These are phyloP conservation scores for Lolium multiflorum DNA, from an alignment of 176 grass and related monocot genomes.

Conservation along the genomic window DNA sequence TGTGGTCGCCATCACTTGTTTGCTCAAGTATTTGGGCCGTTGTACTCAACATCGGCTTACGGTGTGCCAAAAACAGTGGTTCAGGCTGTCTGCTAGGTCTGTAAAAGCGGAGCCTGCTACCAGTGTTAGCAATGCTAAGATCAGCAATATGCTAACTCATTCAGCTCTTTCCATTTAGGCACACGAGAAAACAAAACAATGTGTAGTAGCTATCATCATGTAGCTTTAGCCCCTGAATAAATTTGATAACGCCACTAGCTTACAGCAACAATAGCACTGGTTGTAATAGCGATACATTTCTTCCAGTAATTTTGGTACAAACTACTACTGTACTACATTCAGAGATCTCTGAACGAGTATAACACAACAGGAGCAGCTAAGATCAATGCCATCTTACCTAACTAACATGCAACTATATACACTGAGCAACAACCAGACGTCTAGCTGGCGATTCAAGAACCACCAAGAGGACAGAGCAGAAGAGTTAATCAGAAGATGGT, in stretches of 20 bases:
- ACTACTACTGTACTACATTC: background rate
- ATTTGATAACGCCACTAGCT: constrained; percentile 20
- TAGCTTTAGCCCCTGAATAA: constrained; percentile 5
- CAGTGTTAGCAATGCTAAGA: background rate
- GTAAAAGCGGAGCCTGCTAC: too few species aligned
- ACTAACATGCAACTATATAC: constrained; percentile 29
- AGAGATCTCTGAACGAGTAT: background rate
- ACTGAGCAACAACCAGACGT: background rate
- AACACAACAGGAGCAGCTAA: constrained; percentile 6
- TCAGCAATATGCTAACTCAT: background rate
- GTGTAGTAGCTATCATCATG: background rate
- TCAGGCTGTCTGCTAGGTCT: too few species aligned
- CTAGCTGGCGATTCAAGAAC: constrained; percentile 5
- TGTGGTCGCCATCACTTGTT: too few species aligned
- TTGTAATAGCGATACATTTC: background rate
- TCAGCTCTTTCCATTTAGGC: background rate
- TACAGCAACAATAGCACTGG: constrained; percentile 15
- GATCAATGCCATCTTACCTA: constrained; percentile 35
- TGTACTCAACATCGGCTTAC: too few species aligned
- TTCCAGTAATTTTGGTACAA: background rate
- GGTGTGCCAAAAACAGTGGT: too few species aligned
- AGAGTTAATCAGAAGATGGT: constrained; percentile 59
- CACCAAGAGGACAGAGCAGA: background rate
- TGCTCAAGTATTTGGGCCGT: too few species aligned
- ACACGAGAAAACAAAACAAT: background rate